Base-by-base conservation (phyloP, 1,284 basidiomycete species). In the Xerocomus minutiporus region DNA sequence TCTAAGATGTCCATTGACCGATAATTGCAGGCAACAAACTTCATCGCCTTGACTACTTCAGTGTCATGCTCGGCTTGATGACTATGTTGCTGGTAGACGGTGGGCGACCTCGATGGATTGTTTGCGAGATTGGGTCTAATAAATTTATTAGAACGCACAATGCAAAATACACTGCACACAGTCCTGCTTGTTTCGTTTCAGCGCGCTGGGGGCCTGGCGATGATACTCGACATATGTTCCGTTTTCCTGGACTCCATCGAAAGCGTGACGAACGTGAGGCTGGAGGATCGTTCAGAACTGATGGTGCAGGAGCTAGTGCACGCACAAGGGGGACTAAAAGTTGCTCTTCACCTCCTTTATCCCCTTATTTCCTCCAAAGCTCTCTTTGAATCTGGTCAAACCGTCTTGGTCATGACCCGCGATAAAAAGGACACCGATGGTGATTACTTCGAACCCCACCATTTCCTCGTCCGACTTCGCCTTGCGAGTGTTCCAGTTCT, bases 311-410 rank as follows among this genome's bases (percentile, higher is more conserved):
- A 86, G 54, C 73, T 90, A 25, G 75, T 83, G 2, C 84, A 91
- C 64, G 88, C 89, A 1, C 91, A 86, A 54, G 84, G 85, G 34
- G 91, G 88, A 8, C 70, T 97, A 51, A 93, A 92, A 69, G 84
- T 93, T 40, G 85, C 86, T 1, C 76, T 97, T 25, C 82, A 89
- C 57, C 74, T 97, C 34, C 73, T 98, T 31, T 78, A 84, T 53
- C 84, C 87, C 8, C 76, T 98, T 45, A 80, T 92, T 28, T 86
- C 88, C 1, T 82, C 88, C 31, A 89, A 88, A 60, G 82, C 89
- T 12, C 75, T 97, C 25, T 79, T 93, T 52, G 94, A 97, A 55
- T 91, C 91, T 11, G 78, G 84, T 1, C 94, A 98, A 68, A 96
- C 93, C 0, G 68, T 78, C 3, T 73, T 89, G 20, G 78, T 92